phyloP scores from a whole-genome alignment of 2,329 filamentous ascomycete species.

The Scedosporium dehoogii region DNA sequence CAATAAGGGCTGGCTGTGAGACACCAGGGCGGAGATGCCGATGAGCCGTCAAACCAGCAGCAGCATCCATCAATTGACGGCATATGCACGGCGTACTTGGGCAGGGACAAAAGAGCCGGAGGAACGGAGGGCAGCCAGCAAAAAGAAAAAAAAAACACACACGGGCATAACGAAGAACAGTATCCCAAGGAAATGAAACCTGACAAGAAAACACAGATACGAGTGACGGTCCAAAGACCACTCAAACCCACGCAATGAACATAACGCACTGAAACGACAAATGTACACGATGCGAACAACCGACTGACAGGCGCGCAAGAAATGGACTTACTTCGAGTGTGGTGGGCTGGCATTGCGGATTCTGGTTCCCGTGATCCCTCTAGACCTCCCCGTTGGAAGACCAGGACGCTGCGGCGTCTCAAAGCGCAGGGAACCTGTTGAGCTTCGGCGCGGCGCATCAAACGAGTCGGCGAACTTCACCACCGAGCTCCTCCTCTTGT shows the following conservation, averaged over 20 bases:
- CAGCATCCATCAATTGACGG: too few species aligned
- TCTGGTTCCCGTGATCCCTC: background rate
- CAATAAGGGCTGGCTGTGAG: background rate
- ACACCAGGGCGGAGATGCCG: too few species aligned
- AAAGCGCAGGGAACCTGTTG: constrained; percentile 4
- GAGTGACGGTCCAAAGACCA: background rate
- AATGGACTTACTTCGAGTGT: constrained; percentile 3
- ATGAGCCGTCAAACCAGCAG: too few species aligned
- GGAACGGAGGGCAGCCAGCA: too few species aligned
- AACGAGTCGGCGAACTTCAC: background rate
- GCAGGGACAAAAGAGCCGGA: too few species aligned
- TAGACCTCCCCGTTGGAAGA: background rate
- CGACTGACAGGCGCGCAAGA: background rate
- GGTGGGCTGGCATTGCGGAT: constrained; percentile 7
- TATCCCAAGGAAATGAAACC: background rate
- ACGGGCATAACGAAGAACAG: too few species aligned
- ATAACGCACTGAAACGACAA: background rate
- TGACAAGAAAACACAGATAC: background rate
- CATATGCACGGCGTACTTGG: too few species aligned
- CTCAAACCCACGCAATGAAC: background rate
- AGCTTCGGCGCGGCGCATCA: background rate
- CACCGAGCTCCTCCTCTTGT: background rate
- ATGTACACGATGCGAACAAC: background rate
- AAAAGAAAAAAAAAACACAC: too few species aligned
- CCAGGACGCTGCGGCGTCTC: background rate